Percentiles rank a stretch among this genome's conserved stretches.
Conservation (phyloP, 2,329 filamentous ascomycete genomes). For the Trichoderma koningii region DNA sequence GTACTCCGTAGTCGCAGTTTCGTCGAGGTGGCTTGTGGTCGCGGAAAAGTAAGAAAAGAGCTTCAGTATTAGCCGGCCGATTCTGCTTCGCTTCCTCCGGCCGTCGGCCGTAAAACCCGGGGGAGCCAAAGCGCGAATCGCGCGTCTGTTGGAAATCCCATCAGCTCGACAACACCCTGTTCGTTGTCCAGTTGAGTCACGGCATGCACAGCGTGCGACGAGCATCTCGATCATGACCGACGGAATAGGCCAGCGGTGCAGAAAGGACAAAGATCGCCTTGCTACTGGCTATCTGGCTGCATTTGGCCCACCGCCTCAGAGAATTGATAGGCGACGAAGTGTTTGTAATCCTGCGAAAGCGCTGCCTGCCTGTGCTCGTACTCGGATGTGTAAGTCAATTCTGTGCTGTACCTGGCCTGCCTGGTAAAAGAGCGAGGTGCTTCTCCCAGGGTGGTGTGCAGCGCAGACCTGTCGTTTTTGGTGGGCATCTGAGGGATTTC, state of each 20-base stretch:
- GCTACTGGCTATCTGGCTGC: slow-evolving; percentile 20
- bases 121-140: slow-evolving; percentile 18
- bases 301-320: slow-evolving; percentile 16
- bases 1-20: neutral
- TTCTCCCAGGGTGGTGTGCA: slow-evolving; percentile 3
- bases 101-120: slow-evolving; percentile 22
- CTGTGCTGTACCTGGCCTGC: neutral
- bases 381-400: slow-evolving; percentile 5
- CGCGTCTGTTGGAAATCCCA: slow-evolving; percentile 6
- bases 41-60: neutral
- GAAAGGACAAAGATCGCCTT: slow-evolving; percentile 13
- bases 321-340: neutral
- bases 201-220: neutral
- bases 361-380: neutral
- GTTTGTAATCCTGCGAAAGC: neutral
- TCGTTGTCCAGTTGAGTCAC: slow-evolving; percentile 13
- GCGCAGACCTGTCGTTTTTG: neutral
- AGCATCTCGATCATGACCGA: slow-evolving; percentile 5
- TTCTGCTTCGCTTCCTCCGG: slow-evolving; percentile 21
- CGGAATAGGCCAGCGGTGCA: slow-evolving; percentile 3
- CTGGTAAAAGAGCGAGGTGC: neutral
- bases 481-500: slow-evolving; percentile 40
- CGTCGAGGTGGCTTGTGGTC: neutral
- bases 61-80: slow-evolving; percentile 23
- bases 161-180: neutral